A percentile compares a stretch with the other conserved stretches of the same genome.
Conservation (phyloP, 768 basidiomycete species). For the Lentinula sp. region DNA sequence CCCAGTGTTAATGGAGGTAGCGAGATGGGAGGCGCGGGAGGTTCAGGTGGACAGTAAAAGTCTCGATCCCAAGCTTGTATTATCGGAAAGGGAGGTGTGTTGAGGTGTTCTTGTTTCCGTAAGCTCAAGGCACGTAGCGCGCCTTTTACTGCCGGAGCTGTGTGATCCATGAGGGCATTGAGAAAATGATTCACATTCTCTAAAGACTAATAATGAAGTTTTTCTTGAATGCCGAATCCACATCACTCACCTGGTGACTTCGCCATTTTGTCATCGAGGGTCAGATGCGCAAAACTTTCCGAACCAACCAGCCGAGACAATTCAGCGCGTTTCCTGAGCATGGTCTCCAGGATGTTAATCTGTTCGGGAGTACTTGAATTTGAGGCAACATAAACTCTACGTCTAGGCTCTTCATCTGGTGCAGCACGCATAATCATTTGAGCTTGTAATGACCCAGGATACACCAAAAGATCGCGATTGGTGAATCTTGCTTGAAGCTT, state of each 20-base stretch:
- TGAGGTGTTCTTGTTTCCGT: constrained; percentile 73
- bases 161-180: constrained; percentile 73
- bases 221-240: neutral
- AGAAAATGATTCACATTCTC: constrained; percentile 89
- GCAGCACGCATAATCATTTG: constrained; percentile 91
- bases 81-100: constrained; percentile 47
- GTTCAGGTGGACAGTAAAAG: constrained; percentile 81
- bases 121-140: constrained; percentile 64
- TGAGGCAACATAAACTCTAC: constrained; percentile 76
- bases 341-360: constrained; percentile 67
- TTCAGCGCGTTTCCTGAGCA: constrained; percentile 74
- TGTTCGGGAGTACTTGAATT: constrained; percentile 73
- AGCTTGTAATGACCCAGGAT: constrained; percentile 85
- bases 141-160: constrained; percentile 66
- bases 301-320: constrained; percentile 82
- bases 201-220: constrained; percentile 17
- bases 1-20: constrained; percentile 79
- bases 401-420: constrained; percentile 75
- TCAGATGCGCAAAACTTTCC: constrained; percentile 82
- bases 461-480: constrained; percentile 68
- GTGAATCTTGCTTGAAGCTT: constrained; percentile 75
- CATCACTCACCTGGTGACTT: constrained; percentile 70
- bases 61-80: constrained; percentile 98
- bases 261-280: constrained; percentile 94
- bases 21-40: constrained; percentile 67